A percentile compares a stretch with the other conserved stretches of the same genome.
phyloP scores from a whole-genome alignment of 345 rosid species.

The Punica granatum region DNA sequence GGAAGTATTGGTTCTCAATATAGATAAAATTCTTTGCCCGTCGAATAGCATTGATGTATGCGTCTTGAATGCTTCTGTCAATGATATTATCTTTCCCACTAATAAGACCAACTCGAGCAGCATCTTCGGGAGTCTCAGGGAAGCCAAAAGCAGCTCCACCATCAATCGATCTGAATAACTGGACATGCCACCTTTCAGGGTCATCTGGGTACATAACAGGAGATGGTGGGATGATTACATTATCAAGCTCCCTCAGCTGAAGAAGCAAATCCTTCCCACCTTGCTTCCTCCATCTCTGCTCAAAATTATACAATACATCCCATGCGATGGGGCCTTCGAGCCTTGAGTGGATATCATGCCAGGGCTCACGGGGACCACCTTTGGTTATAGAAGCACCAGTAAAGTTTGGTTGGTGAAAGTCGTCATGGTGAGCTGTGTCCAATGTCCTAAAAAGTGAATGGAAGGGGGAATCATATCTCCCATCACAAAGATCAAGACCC shows the following conservation, averaged over 20 bases:
- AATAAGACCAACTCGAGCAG: conserved; percentile 86
- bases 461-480: conserved; percentile 86
- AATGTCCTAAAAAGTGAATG: conserved; percentile 93
- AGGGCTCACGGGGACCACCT: conserved; percentile 99
- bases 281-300: conserved; percentile 95
- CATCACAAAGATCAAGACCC: conserved; percentile 98
- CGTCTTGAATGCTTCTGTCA: conserved; percentile 95
- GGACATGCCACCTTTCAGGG: conserved; percentile 86
- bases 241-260: conserved; percentile 70
- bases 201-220: conserved; percentile 74
- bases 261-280: conserved; percentile 82
- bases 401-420: conserved; percentile 97
- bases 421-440: conserved; percentile 93
- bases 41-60: conserved; percentile 84
- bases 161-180: conserved; percentile 91
- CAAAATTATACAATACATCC: conserved; percentile 92
- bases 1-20: conserved; percentile 94
- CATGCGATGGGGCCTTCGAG: conserved; percentile 98
- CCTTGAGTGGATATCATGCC: conserved; percentile 96
- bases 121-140: conserved; percentile 94
- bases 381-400: conserved; percentile 67
- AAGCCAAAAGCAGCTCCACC: conserved; percentile 99
- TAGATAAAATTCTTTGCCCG: conserved; percentile 94
- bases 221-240: conserved; percentile 77
- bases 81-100: conserved; percentile 97